Percentiles rank a stretch among this genome's conserved stretches.
phyloP scores from a whole-genome alignment of 169 alveolate species.

The Plasmodium blacklocki region DNA sequence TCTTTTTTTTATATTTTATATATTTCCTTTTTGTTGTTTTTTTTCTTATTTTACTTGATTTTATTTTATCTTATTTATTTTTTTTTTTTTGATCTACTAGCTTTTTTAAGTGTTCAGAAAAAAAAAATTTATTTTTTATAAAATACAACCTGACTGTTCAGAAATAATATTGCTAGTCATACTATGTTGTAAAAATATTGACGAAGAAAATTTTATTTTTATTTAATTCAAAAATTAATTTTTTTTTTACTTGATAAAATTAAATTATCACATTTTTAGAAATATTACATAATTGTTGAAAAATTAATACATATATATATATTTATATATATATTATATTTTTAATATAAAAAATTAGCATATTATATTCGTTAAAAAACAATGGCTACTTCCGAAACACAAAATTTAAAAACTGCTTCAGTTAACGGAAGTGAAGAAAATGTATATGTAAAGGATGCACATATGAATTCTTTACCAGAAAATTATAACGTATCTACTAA shows the following conservation, averaged over 20 bases:
- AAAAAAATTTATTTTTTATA: neutral
- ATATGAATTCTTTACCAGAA: slow-evolving; percentile 32
- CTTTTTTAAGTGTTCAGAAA: too few species aligned
- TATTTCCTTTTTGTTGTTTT: neutral
- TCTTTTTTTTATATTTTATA: slow-evolving; percentile 7
- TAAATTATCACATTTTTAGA: slow-evolving; percentile 11
- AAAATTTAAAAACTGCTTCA: slow-evolving; percentile 38
- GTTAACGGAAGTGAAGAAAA: slow-evolving; percentile 37
- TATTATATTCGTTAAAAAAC: slow-evolving; percentile 10
- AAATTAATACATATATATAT: neutral
- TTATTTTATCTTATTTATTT: too few species aligned
- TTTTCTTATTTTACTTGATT: too few species aligned
- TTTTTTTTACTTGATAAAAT: slow-evolving; percentile 13
- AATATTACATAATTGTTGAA: slow-evolving; percentile 14
- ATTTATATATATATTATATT: neutral
- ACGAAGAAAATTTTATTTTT: slow-evolving; percentile 29
- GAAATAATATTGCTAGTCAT: slow-evolving; percentile 15
- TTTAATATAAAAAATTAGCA: neutral
- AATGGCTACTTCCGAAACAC: slow-evolving; percentile 51
- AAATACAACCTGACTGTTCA: slow-evolving; percentile 37
- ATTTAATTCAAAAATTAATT: slow-evolving; percentile 8
- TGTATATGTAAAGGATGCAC: slow-evolving; percentile 23
- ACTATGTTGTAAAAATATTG: slow-evolving; percentile 5
- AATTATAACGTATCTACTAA: slow-evolving; percentile 37
- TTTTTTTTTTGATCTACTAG: too few species aligned